Base-by-base conservation (phyloP, 257 asterid species). In the Agastache rugosa region DNA sequence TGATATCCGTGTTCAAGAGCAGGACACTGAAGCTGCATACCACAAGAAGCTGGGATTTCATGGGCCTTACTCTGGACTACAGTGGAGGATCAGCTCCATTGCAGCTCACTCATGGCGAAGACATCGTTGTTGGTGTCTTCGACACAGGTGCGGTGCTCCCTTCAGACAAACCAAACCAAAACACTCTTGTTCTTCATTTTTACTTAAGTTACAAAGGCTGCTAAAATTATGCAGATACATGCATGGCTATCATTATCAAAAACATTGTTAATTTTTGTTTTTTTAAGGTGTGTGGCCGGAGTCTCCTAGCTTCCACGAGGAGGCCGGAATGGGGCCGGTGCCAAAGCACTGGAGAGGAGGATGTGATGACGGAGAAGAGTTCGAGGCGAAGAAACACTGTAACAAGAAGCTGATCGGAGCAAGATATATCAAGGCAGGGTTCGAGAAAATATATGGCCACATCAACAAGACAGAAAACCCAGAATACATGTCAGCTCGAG, bases 11-110 rank as follows among this genome's bases (percentile, higher is more conserved):
- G 42, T 89, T 87, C 68, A 77, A 77, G 76, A 89, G 93, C 81
- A 64, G 76, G 75, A 69, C 67, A 4, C 75, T 85, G 41, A 37
- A 66, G 27, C 39, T 85, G 69, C 87, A 84, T 76, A 87, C 93
- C 11, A 89, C 93, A 25, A 85, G 93, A 81, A 87, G 91, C 87
- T 89, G 93, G 93, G 93, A 87, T 74, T 89, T 89, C 20, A 77
- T 87, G 82, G 93, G 91, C 1, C 91, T 89, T 29, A 74, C 75
- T 47, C 58, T 82, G 35, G 88, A 85, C 77, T 29, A 75, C 69
- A 39, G 29, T 16, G 23, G 48, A 51, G 83, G 80, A 68, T 62
- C 45, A 25, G 29, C 23, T 20, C 85, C 88, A 9, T 35, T 72
- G 82, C 87, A 83, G 80, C 72, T 85, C 47, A 64, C 77, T 41